phyloP scores from a whole-genome alignment of 148 eudicot genomes.

The Rhododendron williamsianum region DNA sequence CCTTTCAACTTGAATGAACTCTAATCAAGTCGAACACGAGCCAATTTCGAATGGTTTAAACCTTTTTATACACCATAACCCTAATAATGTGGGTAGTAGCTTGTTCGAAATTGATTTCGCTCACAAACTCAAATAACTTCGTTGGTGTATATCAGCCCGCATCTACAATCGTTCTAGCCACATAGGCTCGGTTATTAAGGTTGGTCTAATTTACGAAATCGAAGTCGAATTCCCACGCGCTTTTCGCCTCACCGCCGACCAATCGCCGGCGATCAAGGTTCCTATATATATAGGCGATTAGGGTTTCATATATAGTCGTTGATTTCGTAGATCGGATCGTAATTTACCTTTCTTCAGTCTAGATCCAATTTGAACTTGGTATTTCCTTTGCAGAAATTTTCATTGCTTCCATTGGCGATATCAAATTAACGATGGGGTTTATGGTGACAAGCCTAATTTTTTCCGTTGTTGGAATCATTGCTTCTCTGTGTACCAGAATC shows the following conservation, averaged over 20 bases:
- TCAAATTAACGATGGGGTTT: constrained; percentile 57
- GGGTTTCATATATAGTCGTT: not conserved
- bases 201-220: not conserved
- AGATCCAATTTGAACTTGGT: not conserved
- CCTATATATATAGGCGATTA: not conserved
- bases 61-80: too few species aligned
- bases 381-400: constrained; percentile 1
- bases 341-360: not conserved
- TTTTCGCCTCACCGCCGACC: not conserved
- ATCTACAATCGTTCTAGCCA: too few species aligned
- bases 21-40: too few species aligned
- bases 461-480: constrained; percentile 64
- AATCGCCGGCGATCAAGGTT: constrained; percentile 1
- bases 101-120: too few species aligned
- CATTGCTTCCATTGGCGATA: constrained; percentile 12
- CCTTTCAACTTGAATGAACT: too few species aligned
- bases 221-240: not conserved
- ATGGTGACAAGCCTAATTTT: constrained; percentile 72
- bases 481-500: constrained; percentile 63
- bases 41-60: too few species aligned
- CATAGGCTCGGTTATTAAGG: not conserved
- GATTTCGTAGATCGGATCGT: not conserved
- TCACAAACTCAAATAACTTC: too few species aligned
- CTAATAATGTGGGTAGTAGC: too few species aligned
- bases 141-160: too few species aligned